A percentile compares a stretch with the other conserved stretches of the same genome.
Conservation (phyloP, 2,329 filamentous ascomycete genomes). For the Cytospora piceae region DNA sequence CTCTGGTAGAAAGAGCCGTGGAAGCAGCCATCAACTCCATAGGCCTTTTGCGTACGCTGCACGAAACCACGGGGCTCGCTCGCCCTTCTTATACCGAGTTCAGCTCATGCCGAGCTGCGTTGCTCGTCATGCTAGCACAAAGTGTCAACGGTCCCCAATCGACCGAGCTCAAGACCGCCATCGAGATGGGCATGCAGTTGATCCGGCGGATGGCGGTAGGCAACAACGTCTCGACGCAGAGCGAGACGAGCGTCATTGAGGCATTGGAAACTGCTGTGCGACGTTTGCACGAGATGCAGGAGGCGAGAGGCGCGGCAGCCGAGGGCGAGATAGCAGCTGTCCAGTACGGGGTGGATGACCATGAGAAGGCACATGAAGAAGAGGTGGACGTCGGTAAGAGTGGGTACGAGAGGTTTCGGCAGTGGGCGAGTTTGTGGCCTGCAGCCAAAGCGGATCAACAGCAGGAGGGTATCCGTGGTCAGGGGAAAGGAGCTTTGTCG, state of each 20-base stretch:
- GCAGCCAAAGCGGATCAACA: neutral
- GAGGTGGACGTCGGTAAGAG: conserved; percentile 22
- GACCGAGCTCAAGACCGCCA: conserved; percentile 10
- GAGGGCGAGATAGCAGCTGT: neutral
- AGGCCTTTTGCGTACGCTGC: conserved; percentile 53
- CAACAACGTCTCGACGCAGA: conserved; percentile 28
- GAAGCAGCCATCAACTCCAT: conserved; percentile 56
- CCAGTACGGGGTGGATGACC: neutral
- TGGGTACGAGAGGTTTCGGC: conserved; percentile 28
- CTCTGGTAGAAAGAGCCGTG: conserved; percentile 55
- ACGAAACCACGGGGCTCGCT: conserved; percentile 55
- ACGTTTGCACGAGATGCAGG: conserved; percentile 28
- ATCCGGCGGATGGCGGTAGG: conserved; percentile 29
- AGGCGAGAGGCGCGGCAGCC: neutral
- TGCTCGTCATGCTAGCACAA: conserved; percentile 47
- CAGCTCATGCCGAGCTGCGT: conserved; percentile 57
- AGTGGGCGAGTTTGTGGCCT: conserved; percentile 29
- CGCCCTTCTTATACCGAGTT: conserved; percentile 60
- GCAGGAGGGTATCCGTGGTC: neutral
- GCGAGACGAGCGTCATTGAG: conserved; percentile 30
- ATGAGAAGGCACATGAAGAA: conserved; percentile 3
- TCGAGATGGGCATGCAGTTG: conserved; percentile 29
- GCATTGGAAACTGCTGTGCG: conserved; percentile 29
- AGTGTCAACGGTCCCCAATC: conserved; percentile 21
- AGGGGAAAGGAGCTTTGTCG: neutral